phyloP scores from a whole-genome alignment of 1,284 basidiomycete species.

The Violaceomyces palustris region DNA sequence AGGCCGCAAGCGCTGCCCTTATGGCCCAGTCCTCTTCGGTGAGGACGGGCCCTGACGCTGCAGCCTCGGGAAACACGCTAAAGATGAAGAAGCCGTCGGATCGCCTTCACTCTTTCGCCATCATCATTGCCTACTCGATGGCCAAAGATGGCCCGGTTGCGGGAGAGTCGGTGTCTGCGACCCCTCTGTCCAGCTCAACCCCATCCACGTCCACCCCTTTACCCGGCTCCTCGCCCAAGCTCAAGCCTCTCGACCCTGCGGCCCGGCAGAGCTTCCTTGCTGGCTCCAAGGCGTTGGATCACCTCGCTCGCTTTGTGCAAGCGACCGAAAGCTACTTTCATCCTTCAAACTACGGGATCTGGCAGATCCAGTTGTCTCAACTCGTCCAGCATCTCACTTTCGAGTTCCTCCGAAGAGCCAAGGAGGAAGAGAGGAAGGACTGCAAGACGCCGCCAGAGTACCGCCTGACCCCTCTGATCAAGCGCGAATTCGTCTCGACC shows the following conservation, averaged over 20 bases:
- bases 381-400: constrained; percentile 76
- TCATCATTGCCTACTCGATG: constrained; percentile 86
- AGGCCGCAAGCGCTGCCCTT: constrained; percentile 37
- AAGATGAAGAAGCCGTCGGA: constrained; percentile 73
- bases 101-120: constrained; percentile 72
- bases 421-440: constrained; percentile 69
- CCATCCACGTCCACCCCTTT: constrained; percentile 28
- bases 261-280: constrained; percentile 58
- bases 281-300: constrained; percentile 83
- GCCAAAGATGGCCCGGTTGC: constrained; percentile 67
- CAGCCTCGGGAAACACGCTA: constrained; percentile 63
- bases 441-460: constrained; percentile 75
- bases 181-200: constrained; percentile 9
- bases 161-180: constrained; percentile 12
- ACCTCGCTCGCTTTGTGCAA: constrained; percentile 80
- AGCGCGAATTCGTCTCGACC: constrained; percentile 73
- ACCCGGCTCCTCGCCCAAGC: constrained; percentile 51
- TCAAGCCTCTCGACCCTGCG: constrained; percentile 54
- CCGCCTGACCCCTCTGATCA: constrained; percentile 76
- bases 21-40: constrained; percentile 42
- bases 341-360: constrained; percentile 57
- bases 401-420: constrained; percentile 61
- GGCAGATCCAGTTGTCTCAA: constrained; percentile 65
- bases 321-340: constrained; percentile 92
- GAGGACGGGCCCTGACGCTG: constrained; percentile 56